These are phyloP conservation scores for Albizia julibrissin DNA, from an alignment of 306 rosid species.

Conservation along the genomic window DNA sequence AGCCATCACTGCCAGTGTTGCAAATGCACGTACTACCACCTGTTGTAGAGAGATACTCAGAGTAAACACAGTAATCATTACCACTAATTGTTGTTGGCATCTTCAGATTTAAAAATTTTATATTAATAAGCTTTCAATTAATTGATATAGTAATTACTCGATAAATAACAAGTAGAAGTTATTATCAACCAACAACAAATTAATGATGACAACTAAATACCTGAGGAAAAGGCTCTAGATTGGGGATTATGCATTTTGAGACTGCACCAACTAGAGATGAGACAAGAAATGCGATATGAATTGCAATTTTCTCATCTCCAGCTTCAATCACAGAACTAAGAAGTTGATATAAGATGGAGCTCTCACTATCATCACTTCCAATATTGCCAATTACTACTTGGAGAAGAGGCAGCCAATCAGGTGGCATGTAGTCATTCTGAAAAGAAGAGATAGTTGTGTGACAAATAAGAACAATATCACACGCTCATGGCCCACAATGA, in stretches of 20 bases:
- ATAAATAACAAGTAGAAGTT: conserved; percentile 22
- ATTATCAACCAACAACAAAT: conserved; percentile 31
- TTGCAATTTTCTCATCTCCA: conserved; percentile 73
- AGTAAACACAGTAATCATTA: conserved; percentile 17
- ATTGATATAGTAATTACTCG: background rate
- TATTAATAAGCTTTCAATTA: background rate
- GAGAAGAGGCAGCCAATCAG: conserved; percentile 88
- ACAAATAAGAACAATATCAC: conserved; percentile 26
- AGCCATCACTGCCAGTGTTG: conserved; percentile 76
- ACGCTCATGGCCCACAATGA: conserved; percentile 18
- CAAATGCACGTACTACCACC: conserved; percentile 81
- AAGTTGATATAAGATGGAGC: conserved; percentile 73
- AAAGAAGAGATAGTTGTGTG: conserved; percentile 38
- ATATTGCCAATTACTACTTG: conserved; percentile 70
- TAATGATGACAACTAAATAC: conserved; percentile 46
- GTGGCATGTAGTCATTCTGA: conserved; percentile 90
- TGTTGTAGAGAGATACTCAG: conserved; percentile 31
- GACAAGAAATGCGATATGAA: conserved; percentile 70
- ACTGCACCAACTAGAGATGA: conserved; percentile 61
- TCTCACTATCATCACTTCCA: conserved; percentile 64
- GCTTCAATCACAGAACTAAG: conserved; percentile 78
- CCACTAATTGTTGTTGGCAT: conserved; percentile 6
- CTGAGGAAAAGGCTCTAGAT: conserved; percentile 85
- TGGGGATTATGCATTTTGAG: conserved; percentile 57
- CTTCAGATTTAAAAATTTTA: background rate